Evolutionary conservation across 1,284 basidiomycete genomes (phyloP).

Genomic region (Trichosporon sp.): DNA sequence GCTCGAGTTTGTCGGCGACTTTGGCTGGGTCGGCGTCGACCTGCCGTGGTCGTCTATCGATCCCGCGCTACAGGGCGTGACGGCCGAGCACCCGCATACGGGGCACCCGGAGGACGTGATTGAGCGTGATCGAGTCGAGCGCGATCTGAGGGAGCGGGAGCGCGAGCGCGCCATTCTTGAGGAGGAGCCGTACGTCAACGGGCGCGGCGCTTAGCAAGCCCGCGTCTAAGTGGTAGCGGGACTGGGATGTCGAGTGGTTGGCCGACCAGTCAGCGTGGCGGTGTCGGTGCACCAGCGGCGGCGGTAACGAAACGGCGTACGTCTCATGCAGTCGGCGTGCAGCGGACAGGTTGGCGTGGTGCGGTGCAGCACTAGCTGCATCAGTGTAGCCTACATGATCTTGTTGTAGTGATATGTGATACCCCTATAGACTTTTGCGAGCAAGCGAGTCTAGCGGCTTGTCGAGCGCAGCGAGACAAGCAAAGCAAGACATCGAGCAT

Average conservation of each 20-base stretch:
- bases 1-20: conserved; percentile 28
- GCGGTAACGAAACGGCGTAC: too few species aligned
- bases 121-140: neutral
- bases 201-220: neutral
- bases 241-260: too few species aligned
- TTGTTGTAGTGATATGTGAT: conserved; percentile 4
- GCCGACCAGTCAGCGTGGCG: too few species aligned
- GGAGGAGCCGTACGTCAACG: conserved; percentile 1
- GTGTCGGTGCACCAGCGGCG: too few species aligned
- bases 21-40: conserved; percentile 28
- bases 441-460: neutral
- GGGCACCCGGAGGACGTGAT: neutral
- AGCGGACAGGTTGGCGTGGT: too few species aligned
- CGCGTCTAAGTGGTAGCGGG: neutral
- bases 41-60: conserved; percentile 19
- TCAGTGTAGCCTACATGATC: neutral
- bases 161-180: neutral
- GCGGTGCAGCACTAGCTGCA: too few species aligned
- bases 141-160: neutral
- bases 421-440: neutral
- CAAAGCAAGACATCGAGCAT: neutral
- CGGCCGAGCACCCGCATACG: neutral
- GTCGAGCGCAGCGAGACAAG: neutral
- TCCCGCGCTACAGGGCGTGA: conserved; percentile 5
- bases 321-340: too few species aligned